Base-by-base conservation (phyloP, 805 yeast species). In the Cyberlindnera nakhonratchasimensis region DNA sequence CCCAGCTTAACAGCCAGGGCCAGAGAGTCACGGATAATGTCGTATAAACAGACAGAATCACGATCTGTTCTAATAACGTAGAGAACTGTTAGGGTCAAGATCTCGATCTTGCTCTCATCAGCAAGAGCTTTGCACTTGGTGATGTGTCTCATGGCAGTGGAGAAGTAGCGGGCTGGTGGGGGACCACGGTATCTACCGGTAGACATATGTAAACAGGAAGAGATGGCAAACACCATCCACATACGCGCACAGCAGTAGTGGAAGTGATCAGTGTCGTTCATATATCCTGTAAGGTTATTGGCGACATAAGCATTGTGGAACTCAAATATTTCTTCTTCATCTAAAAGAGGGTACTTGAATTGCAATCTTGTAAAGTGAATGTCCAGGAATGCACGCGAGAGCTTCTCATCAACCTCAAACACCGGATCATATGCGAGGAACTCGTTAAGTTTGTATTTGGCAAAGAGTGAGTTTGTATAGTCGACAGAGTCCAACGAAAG, bases 31-130 rank as follows among this genome's bases (percentile, higher is more conserved):
- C 67, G 64, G 25, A 79, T 69, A 34, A 79, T 73, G 17, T 71
- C 72, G 52, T 74, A 77, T 12, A 78, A 63, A 10, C 74, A 74
- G 22, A 71, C 66, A 6, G 83, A 70, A 53, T 80, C 86, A 38
- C 74, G 66, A 51, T 80, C 86, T 2, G 83, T 77, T 55, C 86
- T 65, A 39, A 79, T 74, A 39, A 80, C 62, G 45, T 79, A 78
- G 17, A 77, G 66, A 7, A 79, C 75, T 11, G 79, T 61, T 37
- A 80, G 52, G 2, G 79, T 64, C 31, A 77, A 58, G 5, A 79
- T 65, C 57, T 79, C 82, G 28, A 80, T 65, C 50, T 72, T 72
- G 52, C 75, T 70, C 34, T 71, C 58, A 19, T 66, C 65, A 14
- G 67, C 57, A 34, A 73, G 58, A 13, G 61, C 55, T 22, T 65